Evolutionary conservation across 495 filamentous ascomycete genomes (phyloP).

Genomic region (Parathielavia appendiculata): DNA sequence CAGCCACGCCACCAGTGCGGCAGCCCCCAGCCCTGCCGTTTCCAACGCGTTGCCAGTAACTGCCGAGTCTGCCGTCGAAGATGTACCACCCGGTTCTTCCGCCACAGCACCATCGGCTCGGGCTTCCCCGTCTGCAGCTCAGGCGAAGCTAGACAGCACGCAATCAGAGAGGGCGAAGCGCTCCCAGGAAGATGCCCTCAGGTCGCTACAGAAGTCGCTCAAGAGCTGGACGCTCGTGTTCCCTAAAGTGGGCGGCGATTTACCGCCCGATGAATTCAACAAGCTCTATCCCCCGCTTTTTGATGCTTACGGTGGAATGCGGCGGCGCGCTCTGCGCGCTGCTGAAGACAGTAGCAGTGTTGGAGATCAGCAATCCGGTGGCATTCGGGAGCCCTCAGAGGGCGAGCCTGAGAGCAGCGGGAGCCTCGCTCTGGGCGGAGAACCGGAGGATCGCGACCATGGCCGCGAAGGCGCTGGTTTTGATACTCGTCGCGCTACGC

Average conservation of each 20-base stretch:
- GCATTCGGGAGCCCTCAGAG: conserved; percentile 39
- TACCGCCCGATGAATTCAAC: conserved; percentile 27
- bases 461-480: conserved; percentile 49
- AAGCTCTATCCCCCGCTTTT: conserved; percentile 65
- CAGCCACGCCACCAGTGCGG: conserved; percentile 72
- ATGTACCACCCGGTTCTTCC: conserved; percentile 9
- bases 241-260: conserved; percentile 24
- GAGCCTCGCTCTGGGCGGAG: conserved; percentile 83
- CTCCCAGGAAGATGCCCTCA: conserved; percentile 22
- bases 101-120: conserved; percentile 12
- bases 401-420: conserved; percentile 65
- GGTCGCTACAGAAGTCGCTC: conserved; percentile 33
- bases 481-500: conserved; percentile 52
- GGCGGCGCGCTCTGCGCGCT: conserved; percentile 66
- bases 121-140: not conserved
- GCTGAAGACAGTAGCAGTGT: conserved; percentile 59
- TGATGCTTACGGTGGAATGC: conserved; percentile 69
- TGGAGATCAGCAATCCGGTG: conserved; percentile 45
- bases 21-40: conserved; percentile 74
- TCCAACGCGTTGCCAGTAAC: conserved; percentile 55
- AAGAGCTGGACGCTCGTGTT: conserved; percentile 28
- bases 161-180: conserved; percentile 17
- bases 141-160: conserved; percentile 6
- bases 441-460: conserved; percentile 71
- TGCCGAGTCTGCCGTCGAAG: conserved; percentile 35